A percentile compares a stretch with the other conserved stretches of the same genome.
Evolutionary conservation across 208 protist genomes (phyloP).

Genomic region (Phytomonas francai): DNA sequence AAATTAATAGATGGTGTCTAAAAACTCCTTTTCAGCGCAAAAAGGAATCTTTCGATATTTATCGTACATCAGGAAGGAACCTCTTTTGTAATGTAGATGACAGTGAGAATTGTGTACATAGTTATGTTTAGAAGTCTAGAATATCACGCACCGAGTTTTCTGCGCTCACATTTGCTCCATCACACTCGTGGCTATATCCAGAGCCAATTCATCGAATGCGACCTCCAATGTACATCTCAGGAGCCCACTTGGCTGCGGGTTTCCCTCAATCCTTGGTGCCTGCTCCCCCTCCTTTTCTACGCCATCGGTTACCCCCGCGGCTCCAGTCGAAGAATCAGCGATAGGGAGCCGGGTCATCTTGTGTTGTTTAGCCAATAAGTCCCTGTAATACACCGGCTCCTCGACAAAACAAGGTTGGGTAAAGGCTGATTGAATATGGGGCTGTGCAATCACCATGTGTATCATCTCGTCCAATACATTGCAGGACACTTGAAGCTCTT

Average conservation of each 20-base stretch:
- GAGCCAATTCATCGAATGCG: background rate
- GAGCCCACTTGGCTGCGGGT: background rate
- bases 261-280: background rate
- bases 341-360: background rate
- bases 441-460: constrained; percentile 43
- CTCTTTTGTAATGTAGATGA: background rate
- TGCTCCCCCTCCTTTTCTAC: background rate
- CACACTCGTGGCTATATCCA: background rate
- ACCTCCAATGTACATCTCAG: background rate
- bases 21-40: background rate
- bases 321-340: background rate
- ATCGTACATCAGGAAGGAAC: background rate
- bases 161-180: background rate
- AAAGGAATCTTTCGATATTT: background rate
- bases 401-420: constrained; percentile 28
- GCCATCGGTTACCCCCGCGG: constrained; percentile 3
- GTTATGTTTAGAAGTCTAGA: background rate
- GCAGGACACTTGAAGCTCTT: constrained; percentile 24
- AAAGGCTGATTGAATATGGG: constrained; percentile 45
- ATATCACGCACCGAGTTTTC: background rate
- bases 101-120: background rate
- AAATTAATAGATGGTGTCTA: background rate
- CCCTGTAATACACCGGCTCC: constrained; percentile 20
- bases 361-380: constrained; percentile 8
- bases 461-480: constrained; percentile 61